Evolutionary conservation across 495 filamentous ascomycete species (phyloP), one percentile per base, ranked within the genome.

Genomic region (Platismatia glauca): DNA sequence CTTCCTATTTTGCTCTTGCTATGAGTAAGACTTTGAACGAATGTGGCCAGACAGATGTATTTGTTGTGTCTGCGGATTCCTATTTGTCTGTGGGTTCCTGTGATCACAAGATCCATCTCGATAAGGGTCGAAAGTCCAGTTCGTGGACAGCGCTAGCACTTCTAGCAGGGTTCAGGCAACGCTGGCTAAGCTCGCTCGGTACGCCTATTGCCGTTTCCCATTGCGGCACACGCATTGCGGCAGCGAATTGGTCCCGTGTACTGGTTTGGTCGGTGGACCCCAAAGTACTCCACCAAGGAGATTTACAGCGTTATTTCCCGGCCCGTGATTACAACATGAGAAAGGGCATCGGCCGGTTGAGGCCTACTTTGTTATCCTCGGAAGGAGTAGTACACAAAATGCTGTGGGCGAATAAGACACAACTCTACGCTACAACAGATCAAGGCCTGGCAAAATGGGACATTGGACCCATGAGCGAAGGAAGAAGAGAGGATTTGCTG

Each of bases 191-290:
- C 43, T 78, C 75, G 12, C 66, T 76, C 15, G 79, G 78, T 31
- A 76, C 74, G 46, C 69, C 72, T 34, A 70, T 80, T 33, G 76
- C 77, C n/a, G 60, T 73, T 7, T 80, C 79, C 5, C 66, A 60
- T 15, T 53, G 39, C 1, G 75, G 76, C 8, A 76, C 73, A 38
- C 71, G 78, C 1, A 69, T 82, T 52, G 78, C 78, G 20, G 69
- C 77, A 20, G 74, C 74, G 8, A 75, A 75, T 38, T 82, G 79
- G 79, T 75, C 76, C 60, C 70, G 70, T 2, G 39, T 82, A 16
- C 73, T 76, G 24, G 59, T 82, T 37, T 82, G 79, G 79, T 69
- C 75, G 3, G 24, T 81, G 58, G 69, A 76, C 37, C 78, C 78
- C 5, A 61, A 59, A 22, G 65, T 69, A 55, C 56, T 81, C 22